Percentiles rank a stretch among this genome's conserved stretches.
Conservation (phyloP, 2,329 filamentous ascomycete species). For the Pseudofabraea citricarpa region DNA sequence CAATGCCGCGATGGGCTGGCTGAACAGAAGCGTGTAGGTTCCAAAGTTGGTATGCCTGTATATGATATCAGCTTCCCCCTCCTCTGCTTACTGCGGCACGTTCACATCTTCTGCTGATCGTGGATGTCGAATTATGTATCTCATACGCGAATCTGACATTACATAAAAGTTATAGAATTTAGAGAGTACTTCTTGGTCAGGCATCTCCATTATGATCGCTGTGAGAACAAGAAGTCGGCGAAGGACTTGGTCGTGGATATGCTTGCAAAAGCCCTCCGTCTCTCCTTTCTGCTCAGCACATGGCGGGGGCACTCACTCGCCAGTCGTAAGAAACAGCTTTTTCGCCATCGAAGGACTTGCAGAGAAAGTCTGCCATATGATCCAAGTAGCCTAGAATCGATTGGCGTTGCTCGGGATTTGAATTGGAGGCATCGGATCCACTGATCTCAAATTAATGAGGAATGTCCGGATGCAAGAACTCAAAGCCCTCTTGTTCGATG, state of each 20-base stretch:
- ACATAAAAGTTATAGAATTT: constrained; percentile 49
- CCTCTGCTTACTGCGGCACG: constrained; percentile 40
- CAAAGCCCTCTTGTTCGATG: too few species aligned
- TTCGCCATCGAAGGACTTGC: too few species aligned
- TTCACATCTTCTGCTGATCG: background rate
- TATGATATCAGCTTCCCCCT: constrained; percentile 32
- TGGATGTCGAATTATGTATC: constrained; percentile 52
- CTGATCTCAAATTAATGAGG: too few species aligned
- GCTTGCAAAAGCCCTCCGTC: too few species aligned
- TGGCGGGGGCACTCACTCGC: too few species aligned
- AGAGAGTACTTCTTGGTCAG: constrained; percentile 49
- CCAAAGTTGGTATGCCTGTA: constrained; percentile 34
- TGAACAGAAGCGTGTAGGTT: constrained; percentile 49
- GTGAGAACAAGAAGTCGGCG: constrained; percentile 52
- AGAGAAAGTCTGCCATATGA: too few species aligned
- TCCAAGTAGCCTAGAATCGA: too few species aligned
- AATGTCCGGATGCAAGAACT: too few species aligned
- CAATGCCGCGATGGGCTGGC: constrained; percentile 49
- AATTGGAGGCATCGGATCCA: too few species aligned
- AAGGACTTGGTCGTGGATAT: constrained; percentile 46
- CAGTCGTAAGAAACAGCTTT: too few species aligned
- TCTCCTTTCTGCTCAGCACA: too few species aligned
- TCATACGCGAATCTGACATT: constrained; percentile 50
- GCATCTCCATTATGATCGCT: constrained; percentile 54
- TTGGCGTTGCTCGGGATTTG: too few species aligned